Evolutionary conservation across 352 stramenopile species (phyloP), one percentile per base, ranked within the genome.

Genomic region (Pythium rhizo-oryzae): DNA sequence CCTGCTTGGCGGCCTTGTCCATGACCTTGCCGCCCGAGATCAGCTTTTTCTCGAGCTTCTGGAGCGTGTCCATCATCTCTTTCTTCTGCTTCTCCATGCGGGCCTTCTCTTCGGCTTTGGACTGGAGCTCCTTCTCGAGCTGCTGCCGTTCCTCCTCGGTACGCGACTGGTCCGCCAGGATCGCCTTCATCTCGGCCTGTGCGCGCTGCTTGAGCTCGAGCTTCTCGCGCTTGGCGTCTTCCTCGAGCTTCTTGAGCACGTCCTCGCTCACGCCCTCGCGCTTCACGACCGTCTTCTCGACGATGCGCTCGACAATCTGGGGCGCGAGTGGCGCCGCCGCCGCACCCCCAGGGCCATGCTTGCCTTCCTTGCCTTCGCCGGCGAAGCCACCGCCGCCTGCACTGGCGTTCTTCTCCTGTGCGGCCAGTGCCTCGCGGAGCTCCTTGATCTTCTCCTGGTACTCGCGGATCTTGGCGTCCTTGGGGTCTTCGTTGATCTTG

Each of bases 401-500:
- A 5, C 69, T 59, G 0, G 62, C 72, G 47, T 79, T 74, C 52
- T 90, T 87, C 54, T 87, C 77, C 54, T 90, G 81, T 19, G 81
- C 79, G n/a, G 79, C 81, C 11, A 90, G 39, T 16, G 79, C 77
- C 43, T 87, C 79, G 0, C 76, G 66, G 19, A 90, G 55, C 47
- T 87, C 79, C 54, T 85, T 81, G 58, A 89, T 89, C 53, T 89
- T 99, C 96, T 99, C 93, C 72, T 99, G 94, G 67, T 98, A 99
- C 76, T 99, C 94, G 28, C 93, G 84, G 25, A 99, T 94, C 92
- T 98, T 98, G 24, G 96, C 92, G 72, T 99, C 96, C 70, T 99
- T 99, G 0, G 96, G 94, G 71, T 99, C 97, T 72, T 99, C 95
- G 72, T 99, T 99, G 56, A 99, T 98, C 62, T 97, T 97, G 2